Base-by-base conservation (phyloP, 305 asterid species). In the Fraxinus greggii region DNA sequence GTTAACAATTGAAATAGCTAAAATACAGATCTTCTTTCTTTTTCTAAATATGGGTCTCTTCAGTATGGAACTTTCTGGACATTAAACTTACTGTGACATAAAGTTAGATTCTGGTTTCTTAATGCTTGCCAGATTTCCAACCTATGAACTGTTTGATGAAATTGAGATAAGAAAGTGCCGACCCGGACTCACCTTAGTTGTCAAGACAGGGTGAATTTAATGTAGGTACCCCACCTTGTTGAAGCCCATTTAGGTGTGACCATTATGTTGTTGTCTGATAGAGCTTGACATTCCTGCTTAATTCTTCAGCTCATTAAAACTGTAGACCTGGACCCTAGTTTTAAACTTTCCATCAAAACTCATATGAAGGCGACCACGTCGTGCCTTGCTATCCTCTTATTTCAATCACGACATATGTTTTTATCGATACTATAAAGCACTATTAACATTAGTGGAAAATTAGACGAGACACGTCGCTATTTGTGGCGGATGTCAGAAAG, bases 221-320 rank as follows among this genome's bases (percentile, higher is more conserved):
- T 78, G 85, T 56, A 26, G 78, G 81, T 4, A 78, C 82, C 77
- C 81, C 77, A 80, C 65, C 81, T 48, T 67, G 61, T 29, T 65
- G 19, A 69, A 83, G 17, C 75, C 26, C 75, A 74, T 76, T 32
- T 65, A 85, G 70, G 78, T 56, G 59, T 51, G 38, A 24, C 74
- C 74, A 67, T 67, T 28, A 28, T 28, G 36, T 67, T 26, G 8
- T 1, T 29, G 45, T 72, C 29, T 70, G 85, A 79, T 78, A 78
- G 38, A 24, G 32, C 78, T 61, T 23, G 72, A 24, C 72, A 61
- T 61, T 61, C 70, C 9, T 1, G 5, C 0, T 59, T 7, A 19
- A 59, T 54, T 54, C 65, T 15, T 4, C 65, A 1, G 67, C 70
- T 74, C 79, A 77, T 23, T 77, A 21, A 74, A 42, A 28, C 48